These are phyloP conservation scores for Rhazya stricta DNA, from an alignment of 257 asterid genomes.

Conservation along the genomic window DNA sequence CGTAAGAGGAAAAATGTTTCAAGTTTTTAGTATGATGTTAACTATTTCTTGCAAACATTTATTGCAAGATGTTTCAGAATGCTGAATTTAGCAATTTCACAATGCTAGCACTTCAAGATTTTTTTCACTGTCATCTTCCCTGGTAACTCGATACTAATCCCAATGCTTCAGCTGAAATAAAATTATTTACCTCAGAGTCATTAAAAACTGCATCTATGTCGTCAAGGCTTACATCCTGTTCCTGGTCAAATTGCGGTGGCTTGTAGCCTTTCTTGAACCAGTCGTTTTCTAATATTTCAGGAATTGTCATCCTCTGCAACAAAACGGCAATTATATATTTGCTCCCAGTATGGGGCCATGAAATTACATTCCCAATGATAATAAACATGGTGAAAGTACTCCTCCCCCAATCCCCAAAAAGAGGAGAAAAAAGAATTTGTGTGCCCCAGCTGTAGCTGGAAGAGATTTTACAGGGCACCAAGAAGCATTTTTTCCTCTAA, in stretches of 20 bases:
- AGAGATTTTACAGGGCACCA: not conserved
- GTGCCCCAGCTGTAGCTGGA: not conserved
- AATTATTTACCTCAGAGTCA: slow-evolving; percentile 45
- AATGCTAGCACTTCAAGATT: not conserved
- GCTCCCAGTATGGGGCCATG: not conserved
- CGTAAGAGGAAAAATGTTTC: not conserved
- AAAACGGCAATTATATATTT: slow-evolving; percentile 13
- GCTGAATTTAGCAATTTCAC: not conserved
- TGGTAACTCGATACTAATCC: not conserved
- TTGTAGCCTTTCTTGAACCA: slow-evolving; percentile 75
- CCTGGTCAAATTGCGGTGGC: slow-evolving; percentile 59
- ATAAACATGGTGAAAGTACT: not conserved
- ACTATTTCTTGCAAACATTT: not conserved
- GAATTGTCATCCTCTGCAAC: slow-evolving; percentile 60
- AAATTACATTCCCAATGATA: not conserved
- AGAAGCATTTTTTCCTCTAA: not conserved
- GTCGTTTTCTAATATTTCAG: slow-evolving; percentile 60
- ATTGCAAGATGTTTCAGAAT: not conserved
- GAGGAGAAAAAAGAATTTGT: not conserved
- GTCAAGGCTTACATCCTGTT: slow-evolving; percentile 60
- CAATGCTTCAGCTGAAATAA: slow-evolving; percentile 4
- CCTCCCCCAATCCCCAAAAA: not conserved
- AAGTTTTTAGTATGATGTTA: not conserved
- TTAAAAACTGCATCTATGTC: slow-evolving; percentile 73
- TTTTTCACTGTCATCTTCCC: not conserved